Evolutionary conservation across 2,329 filamentous ascomycete genomes (phyloP).

Genomic region (Aphanocladium album): DNA sequence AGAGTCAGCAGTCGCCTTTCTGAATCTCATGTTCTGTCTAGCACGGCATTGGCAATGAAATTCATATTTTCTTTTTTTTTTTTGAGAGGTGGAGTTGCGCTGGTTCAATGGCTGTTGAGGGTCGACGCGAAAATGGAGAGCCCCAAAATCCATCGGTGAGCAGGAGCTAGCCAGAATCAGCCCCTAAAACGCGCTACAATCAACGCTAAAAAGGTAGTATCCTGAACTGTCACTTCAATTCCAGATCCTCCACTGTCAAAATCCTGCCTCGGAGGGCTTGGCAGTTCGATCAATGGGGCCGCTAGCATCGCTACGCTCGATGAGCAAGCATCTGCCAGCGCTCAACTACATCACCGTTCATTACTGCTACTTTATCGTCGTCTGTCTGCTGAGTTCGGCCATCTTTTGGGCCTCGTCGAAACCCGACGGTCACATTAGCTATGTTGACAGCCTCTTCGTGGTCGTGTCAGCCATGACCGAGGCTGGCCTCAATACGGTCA

Average conservation of each 20-base stretch:
- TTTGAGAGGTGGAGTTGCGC: too few species aligned
- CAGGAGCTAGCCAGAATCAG: not conserved
- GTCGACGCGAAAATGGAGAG: not conserved
- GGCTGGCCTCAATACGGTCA: conserved; percentile 63
- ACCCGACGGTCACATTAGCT: conserved; percentile 47
- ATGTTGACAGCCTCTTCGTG: conserved; percentile 62
- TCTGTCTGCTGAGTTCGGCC: conserved; percentile 49
- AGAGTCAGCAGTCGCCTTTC: too few species aligned
- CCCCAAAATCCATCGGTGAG: not conserved
- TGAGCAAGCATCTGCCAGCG: conserved; percentile 28
- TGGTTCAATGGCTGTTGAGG: not conserved
- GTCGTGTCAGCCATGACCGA: conserved; percentile 62
- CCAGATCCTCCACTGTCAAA: not conserved
- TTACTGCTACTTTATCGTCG: conserved; percentile 60
- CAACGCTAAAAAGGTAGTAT: not conserved
- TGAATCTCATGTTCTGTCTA: too few species aligned
- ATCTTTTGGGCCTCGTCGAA: conserved; percentile 57
- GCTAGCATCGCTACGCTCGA: not conserved
- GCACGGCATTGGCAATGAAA: too few species aligned
- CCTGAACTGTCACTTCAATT: not conserved
- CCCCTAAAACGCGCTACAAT: not conserved
- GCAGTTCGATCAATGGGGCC: not conserved
- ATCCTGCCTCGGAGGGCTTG: not conserved
- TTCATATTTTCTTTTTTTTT: too few species aligned
- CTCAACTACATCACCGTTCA: conserved; percentile 62